These are phyloP conservation scores for Calonectria crousiana DNA, from an alignment of 2,329 filamentous ascomycete genomes.

Conservation along the genomic window DNA sequence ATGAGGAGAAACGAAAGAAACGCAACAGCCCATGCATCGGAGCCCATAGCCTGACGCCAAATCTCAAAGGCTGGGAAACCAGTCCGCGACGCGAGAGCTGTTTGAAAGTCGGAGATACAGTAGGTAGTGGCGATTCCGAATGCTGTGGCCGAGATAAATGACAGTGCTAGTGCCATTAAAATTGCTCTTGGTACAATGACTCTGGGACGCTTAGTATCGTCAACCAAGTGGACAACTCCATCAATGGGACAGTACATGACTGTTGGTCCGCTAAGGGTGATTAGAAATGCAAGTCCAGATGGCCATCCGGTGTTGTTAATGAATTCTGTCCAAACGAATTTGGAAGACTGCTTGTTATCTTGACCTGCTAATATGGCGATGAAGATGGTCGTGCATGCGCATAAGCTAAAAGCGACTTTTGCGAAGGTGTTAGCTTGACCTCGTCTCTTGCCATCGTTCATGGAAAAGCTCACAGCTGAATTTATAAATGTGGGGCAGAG, in stretches of 20 bases:
- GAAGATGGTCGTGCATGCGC: background rate
- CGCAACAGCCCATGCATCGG: background rate
- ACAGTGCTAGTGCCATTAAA: background rate
- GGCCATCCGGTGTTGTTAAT: constrained; percentile 4
- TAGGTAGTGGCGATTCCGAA: background rate
- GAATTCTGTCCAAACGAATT: background rate
- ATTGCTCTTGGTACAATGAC: constrained; percentile 1
- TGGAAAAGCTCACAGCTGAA: background rate
- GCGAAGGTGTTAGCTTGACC: background rate
- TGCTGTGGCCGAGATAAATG: background rate
- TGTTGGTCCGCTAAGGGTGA: background rate
- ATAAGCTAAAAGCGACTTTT: constrained; percentile 1
- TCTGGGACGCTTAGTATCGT: background rate
- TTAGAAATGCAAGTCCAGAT: background rate
- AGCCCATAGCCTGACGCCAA: constrained; percentile 9
- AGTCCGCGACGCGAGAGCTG: background rate
- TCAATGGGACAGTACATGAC: constrained; percentile 13
- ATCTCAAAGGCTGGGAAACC: constrained; percentile 3
- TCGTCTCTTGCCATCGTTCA: fast-evolving
- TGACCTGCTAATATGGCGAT: constrained; percentile 4
- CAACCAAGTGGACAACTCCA: background rate
- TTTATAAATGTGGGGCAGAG: background rate
- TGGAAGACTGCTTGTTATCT: background rate
- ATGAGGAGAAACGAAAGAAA: background rate
- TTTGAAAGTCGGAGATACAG: constrained; percentile 2